Conservation (phyloP, 2,329 filamentous ascomycete genomes). For the Colletotrichum abscissum region DNA sequence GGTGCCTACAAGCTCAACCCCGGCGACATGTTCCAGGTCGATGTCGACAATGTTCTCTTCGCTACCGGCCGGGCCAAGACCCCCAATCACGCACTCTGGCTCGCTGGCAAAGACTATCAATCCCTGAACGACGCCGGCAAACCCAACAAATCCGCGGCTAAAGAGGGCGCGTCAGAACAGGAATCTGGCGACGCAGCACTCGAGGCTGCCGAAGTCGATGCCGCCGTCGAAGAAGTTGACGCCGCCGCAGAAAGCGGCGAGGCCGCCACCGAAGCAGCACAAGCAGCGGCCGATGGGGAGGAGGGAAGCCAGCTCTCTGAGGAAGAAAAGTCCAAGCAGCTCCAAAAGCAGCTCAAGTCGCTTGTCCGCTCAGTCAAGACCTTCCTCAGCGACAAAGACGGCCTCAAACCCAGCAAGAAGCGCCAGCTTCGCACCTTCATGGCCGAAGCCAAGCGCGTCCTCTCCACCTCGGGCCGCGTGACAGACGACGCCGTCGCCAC, state of each 20-base stretch:
- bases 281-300: conserved; percentile 22
- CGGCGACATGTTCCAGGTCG: conserved; percentile 97
- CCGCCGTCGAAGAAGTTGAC: conserved; percentile 30
- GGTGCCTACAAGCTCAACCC: conserved; percentile 96
- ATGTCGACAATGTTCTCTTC: conserved; percentile 86
- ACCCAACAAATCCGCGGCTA: conserved; percentile 36
- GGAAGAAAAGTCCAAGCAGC: conserved; percentile 44
- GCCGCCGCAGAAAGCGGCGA: conserved; percentile 32
- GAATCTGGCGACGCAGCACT: conserved; percentile 12
- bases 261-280: conserved; percentile 15
- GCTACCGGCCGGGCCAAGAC: conserved; percentile 83
- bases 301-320: conserved; percentile 39
- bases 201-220: conserved; percentile 37
- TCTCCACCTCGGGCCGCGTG: conserved; percentile 61
- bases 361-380: conserved; percentile 68
- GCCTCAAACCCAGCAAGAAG: conserved; percentile 78
- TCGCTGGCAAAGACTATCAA: conserved; percentile 39
- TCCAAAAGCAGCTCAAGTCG: conserved; percentile 55
- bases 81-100: conserved; percentile 32
- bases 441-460: conserved; percentile 70
- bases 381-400: conserved; percentile 64
- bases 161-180: conserved; percentile 31
- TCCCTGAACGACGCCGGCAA: conserved; percentile 39
- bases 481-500: conserved; percentile 44
- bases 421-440: conserved; percentile 80